Evolutionary conservation across 805 yeast genomes (phyloP).

Genomic region (Nakazawaea pomicola): DNA sequence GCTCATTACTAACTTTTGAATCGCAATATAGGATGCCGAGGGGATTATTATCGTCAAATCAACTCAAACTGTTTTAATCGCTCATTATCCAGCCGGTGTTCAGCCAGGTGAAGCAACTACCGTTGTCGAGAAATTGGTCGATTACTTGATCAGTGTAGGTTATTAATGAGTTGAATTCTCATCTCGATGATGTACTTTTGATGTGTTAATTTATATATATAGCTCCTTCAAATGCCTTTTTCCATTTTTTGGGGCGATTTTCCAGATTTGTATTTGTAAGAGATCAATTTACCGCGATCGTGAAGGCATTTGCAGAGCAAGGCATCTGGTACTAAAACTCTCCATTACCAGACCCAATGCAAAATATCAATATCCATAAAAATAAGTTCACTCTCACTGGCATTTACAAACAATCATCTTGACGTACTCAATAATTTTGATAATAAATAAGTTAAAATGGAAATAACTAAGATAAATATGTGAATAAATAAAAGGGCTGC

Average conservation of each 20-base stretch:
- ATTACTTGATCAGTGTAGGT: constrained; percentile 83
- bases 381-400: no score
- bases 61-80: constrained; percentile 84
- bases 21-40: constrained; percentile 57
- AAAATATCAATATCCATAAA: no score
- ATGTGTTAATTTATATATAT: background rate
- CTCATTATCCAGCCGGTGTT: constrained; percentile 90
- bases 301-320: no score
- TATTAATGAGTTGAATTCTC: constrained; percentile 42
- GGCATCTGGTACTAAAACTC: no score
- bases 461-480: background rate
- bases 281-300: no score
- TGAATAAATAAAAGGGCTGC: background rate
- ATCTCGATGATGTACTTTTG: background rate
- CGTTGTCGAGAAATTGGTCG: constrained; percentile 93
- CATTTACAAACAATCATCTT: no score
- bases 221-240: background rate
- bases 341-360: no score
- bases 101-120: constrained; percentile 94
- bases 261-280: no score
- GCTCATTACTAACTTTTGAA: constrained; percentile 1
- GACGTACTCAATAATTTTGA: background rate
- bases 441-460: background rate
- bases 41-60: constrained; percentile 92
- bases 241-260: no score